These are phyloP conservation scores for Aspergillus japonicus DNA, from an alignment of 2,329 filamentous ascomycete genomes.

Conservation along the genomic window DNA sequence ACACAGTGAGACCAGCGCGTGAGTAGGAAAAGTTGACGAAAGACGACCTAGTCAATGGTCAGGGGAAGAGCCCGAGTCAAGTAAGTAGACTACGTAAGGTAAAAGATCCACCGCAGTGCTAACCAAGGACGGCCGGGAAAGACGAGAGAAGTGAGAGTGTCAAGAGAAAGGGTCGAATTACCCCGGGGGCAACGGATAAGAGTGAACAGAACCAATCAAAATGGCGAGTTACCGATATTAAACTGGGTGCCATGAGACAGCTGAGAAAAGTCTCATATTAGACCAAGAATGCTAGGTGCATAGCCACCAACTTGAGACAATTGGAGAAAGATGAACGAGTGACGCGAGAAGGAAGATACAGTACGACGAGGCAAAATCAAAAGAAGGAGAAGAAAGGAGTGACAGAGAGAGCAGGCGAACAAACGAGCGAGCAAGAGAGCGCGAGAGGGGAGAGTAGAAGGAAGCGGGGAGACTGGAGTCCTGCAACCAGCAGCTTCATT, in stretches of 20 bases:
- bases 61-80: slow-evolving; percentile 11
- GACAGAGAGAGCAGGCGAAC: slow-evolving; percentile 18
- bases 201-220: neutral
- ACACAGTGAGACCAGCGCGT: neutral
- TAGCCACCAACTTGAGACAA: neutral
- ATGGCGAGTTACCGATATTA: slow-evolving; percentile 7
- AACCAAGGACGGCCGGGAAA: neutral
- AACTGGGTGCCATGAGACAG: slow-evolving; percentile 13
- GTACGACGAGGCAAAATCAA: neutral
- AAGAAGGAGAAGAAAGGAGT: slow-evolving; percentile 8
- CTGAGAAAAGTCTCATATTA: slow-evolving; percentile 8
- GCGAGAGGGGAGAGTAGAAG: slow-evolving; percentile 11
- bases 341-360: slow-evolving; percentile 1
- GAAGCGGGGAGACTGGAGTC: slow-evolving; percentile 5
- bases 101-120: neutral
- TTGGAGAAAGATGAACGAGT: slow-evolving; percentile 8
- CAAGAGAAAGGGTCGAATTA: slow-evolving; percentile 1
- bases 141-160: neutral
- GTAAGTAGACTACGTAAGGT: neutral
- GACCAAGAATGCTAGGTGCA: neutral
- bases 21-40: slow-evolving; percentile 2
- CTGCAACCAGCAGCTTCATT: slow-evolving; percentile 9
- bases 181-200: neutral
- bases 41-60: slow-evolving; percentile 10
- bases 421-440: slow-evolving; percentile 24